Base-by-base conservation (phyloP, 805 yeast species). In the Candida maltosa region DNA sequence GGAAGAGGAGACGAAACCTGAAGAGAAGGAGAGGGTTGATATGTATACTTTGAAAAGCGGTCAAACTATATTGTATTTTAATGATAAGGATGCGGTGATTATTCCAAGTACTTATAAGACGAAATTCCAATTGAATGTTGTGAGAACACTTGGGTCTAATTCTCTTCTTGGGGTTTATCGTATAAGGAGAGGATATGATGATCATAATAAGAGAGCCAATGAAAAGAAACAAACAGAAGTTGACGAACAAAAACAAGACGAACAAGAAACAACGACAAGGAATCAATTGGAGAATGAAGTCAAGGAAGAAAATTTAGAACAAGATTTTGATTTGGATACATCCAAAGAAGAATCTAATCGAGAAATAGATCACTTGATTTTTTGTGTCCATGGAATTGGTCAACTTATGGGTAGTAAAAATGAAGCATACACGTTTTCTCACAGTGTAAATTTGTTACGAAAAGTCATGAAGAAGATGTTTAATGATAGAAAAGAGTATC, bases 301-400 rank as follows among this genome's bases (percentile, higher is more conserved):
- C 49, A 53, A 65, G 25, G 53, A 60, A 31, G 55, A 57, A 9
- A 68, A 65, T n/a, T 53, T 70, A 49, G 74, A 73, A 39, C 42
- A 69, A 28, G 83, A 76, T 45, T 68, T 61, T 19, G 80, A 76
- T 38, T 45, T 24, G 12, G 46, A 47, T 11, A 41, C 48, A 11
- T 40, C 49, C 10, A 26, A 40, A 8, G 29, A 35, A 1, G 37
- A 46, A 11, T 40, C 62, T 3, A 41, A 54, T 16, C 34, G 70
- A 32, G 58, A 67, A 18, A 56, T 78, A 16, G 76, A 79, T 22
- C 86, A 80, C 50, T 61, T 91, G 42, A 76, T 88, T 2, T 64
- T 91, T n/a, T 87, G 96, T 51, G 76, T 89, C 19, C 97, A 91
- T 61, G 97, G 97, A 0, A 86, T 91, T 40, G 97, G 97, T 2